These are phyloP conservation scores for Phaseolus lunatus DNA, from an alignment of 306 rosid genomes.

Conservation along the genomic window DNA sequence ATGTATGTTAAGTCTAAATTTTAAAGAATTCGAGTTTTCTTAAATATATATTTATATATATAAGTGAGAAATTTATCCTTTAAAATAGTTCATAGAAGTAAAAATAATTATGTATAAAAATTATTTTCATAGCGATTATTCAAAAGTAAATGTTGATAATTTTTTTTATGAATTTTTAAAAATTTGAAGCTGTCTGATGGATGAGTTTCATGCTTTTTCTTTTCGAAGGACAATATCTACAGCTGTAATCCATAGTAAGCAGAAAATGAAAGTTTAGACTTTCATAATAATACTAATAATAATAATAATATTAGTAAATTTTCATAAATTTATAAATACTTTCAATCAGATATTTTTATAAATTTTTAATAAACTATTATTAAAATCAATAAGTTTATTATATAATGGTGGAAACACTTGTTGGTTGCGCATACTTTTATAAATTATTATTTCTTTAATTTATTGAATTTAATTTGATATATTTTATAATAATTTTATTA, in stretches of 20 bases:
- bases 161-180: neutral
- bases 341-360: no score
- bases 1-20: neutral
- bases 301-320: no score
- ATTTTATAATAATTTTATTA: no score
- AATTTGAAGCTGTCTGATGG: constrained; percentile 13
- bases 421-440: no score
- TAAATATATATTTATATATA: no score
- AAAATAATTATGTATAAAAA: neutral
- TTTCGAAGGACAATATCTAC: constrained; percentile 14
- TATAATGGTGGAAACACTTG: no score
- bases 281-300: no score
- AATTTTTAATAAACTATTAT: no score
- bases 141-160: neutral
- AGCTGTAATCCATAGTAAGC: constrained; percentile 32
- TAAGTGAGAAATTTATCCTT: neutral
- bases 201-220: neutral
- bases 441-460: no score
- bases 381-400: no score
- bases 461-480: no score
- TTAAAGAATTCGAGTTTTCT: neutral
- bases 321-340: no score
- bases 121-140: neutral
- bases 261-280: constrained; percentile 4
- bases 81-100: neutral